Percentiles rank a stretch among this genome's conserved stretches.
Evolutionary conservation across 257 asterid genomes (phyloP).

Genomic region (Lantana camara): DNA sequence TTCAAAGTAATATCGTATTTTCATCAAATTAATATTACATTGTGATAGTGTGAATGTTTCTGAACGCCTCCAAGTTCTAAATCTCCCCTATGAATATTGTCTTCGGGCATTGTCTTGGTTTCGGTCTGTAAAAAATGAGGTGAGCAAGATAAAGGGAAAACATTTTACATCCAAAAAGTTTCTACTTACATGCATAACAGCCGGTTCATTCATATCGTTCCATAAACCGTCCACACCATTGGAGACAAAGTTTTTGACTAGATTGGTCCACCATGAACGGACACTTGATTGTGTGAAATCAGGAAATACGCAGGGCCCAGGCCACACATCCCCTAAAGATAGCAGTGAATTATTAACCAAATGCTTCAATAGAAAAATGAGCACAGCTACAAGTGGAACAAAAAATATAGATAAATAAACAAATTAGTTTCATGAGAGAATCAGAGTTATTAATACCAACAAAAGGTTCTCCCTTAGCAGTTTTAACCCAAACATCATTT

Average conservation of each 20-base stretch:
- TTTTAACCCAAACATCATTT: slow-evolving; percentile 81
- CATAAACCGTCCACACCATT: slow-evolving; percentile 99
- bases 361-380: slow-evolving; percentile 1
- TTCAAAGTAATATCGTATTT: too few species aligned
- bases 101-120: slow-evolving; percentile 97
- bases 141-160: slow-evolving; percentile 21
- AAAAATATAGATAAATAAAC: neutral
- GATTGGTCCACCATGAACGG: slow-evolving; percentile 93
- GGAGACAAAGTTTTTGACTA: slow-evolving; percentile 70
- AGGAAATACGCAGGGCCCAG: slow-evolving; percentile 96
- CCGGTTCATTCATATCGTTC: slow-evolving; percentile 99
- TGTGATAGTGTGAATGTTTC: slow-evolving; percentile 87
- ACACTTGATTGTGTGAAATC: slow-evolving; percentile 80
- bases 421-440: too few species aligned
- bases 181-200: slow-evolving; percentile 56
- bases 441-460: slow-evolving; percentile 44
- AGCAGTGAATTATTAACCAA: slow-evolving; percentile 25
- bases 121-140: slow-evolving; percentile 60
- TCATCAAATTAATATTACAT: slow-evolving; percentile 44
- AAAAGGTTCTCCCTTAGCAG: slow-evolving; percentile 73
- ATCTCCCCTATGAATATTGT: slow-evolving; percentile 89
- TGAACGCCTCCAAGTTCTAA: slow-evolving; percentile 84
- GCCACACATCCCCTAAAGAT: slow-evolving; percentile 92
- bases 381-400: neutral
- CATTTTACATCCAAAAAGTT: too few species aligned